Base-by-base conservation (phyloP, 148 eudicot genomes). In the Tetragonia tetragonoides region DNA sequence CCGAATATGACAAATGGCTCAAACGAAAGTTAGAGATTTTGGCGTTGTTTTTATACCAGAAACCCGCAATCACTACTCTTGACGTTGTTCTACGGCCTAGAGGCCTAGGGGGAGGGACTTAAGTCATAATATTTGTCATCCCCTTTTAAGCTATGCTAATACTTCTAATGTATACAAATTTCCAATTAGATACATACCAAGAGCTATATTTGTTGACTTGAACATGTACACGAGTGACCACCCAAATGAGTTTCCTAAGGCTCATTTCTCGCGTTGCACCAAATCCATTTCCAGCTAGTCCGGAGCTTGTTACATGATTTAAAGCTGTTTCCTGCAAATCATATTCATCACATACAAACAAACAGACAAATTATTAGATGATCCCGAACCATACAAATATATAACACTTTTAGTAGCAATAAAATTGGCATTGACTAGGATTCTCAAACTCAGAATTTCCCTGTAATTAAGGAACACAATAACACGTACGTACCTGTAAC, bases 231-330 rank as follows among this genome's bases (percentile, higher is more conserved):
- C 95, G 89, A 10, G 98, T 91, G 63, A 93, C 96, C 1, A 93
- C 98, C 98, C 98, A 93, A 7, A 93, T 89, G 49, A 93, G 96
- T 69, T 93, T 90, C 82, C 92, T 87, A 51, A 87, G 81, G 83
- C 96, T 87, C 98, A 93, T 93, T 74, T 89, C 94, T 1, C 85
- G 87, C 49, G 98, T 93, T 21, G 93, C 92, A 6, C 95, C 98
- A 66, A 91, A 93, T 24, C 96, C 98, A 23, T 88, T 86, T n/a
- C 96, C 96, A 0, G 87, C 87, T 17, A 93, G 86, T 38, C 98
- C 98, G 1, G 96, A 86, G 74, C 87, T 81, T 34, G 90, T 86
- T 59, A 93, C 96, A 64, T 93, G 98, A 76, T 91, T 91, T 47
- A 93, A 82, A 34, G 95, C 97, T 4, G 93, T 90, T 79, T 93